Evolutionary conservation across 768 basidiomycete genomes (phyloP), one percentile per base, ranked within the genome.

Genomic region (Leccinum variicolor): DNA sequence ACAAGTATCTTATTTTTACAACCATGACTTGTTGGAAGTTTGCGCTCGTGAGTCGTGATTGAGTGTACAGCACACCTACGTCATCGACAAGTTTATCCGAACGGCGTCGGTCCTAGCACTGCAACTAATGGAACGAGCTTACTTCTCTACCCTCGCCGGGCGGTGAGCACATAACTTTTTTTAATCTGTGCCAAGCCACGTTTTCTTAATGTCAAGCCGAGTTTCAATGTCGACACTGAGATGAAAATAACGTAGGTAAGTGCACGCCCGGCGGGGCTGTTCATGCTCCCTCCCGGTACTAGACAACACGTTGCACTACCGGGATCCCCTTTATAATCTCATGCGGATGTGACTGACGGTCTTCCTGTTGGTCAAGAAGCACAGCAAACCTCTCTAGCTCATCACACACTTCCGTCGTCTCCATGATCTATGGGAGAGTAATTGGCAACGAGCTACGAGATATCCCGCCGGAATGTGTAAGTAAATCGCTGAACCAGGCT

Each of bases 391-490:
- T 53, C 51, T 55, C 53, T 53, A 41, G 54, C 56, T 39, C 28
- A 57, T 63, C 63, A 68, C 61, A 43, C 10, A 57, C 46, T 61
- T 57, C 56, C 54, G 34, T 57, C 52, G 28, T 52, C 51, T 53
- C 49, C 58, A 70, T 68, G 65, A 61, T 59, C 55, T 62, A 64
- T 62, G 66, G 64, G 41, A 69, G 72, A 60, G 62, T 69, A 54
- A 65, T 72, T 46, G 72, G 71, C 34, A 58, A 59, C 47, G 71
- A 73, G 47, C 67, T 72, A 28, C 63, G 72, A 48, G 65, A 63
- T 46, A 53, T 72, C 50, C 72, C 72, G 0, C 70, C 60, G 11
- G 69, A 64, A 52, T 64, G 56, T 54, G 71, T 69, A 49, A 67
- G 72, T 62, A 49, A 33, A 6, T 53, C 48, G 39, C 50, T 54